These are phyloP conservation scores for Coniochaeta sp. DNA, from an alignment of 2,329 filamentous ascomycete genomes.

Conservation along the genomic window DNA sequence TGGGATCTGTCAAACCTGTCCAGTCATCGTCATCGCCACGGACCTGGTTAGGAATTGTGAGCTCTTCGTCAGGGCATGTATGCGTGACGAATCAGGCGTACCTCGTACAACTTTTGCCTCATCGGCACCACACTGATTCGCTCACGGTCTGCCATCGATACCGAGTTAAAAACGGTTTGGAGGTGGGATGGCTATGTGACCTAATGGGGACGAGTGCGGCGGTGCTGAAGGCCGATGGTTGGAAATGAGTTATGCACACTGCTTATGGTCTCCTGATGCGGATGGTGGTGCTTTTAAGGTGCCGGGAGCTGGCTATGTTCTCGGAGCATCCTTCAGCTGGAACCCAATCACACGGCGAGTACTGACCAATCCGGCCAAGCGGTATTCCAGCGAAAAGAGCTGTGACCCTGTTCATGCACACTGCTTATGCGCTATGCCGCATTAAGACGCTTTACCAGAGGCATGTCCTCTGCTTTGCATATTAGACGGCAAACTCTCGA, in stretches of 20 bases:
- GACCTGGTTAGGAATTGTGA: conserved; percentile 21
- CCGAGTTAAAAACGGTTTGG: conserved; percentile 24
- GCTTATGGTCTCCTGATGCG: background rate
- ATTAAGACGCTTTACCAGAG: background rate
- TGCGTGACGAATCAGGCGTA: conserved; percentile 19
- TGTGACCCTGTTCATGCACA: background rate
- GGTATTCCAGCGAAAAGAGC: background rate
- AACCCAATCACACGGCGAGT: background rate
- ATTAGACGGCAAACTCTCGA: background rate
- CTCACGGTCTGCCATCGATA: conserved; percentile 15
- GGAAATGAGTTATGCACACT: background rate
- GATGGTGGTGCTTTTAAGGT: background rate
- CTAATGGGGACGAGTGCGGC: background rate
- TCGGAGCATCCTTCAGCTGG: background rate
- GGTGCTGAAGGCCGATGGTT: background rate
- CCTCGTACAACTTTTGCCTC: background rate
- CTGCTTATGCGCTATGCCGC: conserved; percentile 1
- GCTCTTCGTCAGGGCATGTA: conserved; percentile 15
- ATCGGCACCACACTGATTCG: background rate
- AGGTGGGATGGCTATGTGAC: conserved; percentile 14
- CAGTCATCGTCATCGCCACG: conserved; percentile 33
- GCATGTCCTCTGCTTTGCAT: background rate
- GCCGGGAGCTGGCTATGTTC: background rate
- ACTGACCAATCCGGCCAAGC: background rate
- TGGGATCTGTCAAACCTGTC: conserved; percentile 35